Evolutionary conservation across 148 eudicot species (phyloP), one percentile per base, ranked within the genome.

Genomic region (Rhododendron griersonianum): DNA sequence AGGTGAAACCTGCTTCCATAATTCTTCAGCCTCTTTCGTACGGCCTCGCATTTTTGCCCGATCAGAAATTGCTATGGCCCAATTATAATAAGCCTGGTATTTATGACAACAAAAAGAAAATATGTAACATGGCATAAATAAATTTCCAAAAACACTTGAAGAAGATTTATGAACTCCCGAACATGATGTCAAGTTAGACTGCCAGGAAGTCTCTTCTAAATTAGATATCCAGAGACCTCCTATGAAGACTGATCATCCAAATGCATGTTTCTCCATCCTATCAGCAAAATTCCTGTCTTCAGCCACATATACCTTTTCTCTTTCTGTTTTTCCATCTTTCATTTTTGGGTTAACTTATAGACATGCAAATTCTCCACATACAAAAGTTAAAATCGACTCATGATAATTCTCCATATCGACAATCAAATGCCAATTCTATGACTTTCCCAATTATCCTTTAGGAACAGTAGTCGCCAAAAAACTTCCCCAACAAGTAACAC

Each of bases 61-160:
- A 87, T 96, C 99, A 86, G 98, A 96, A 75, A 96, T 96, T 85
- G 98, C 98, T 87, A 96, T 96, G 81, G 99, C 99, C 98, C 99
- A 92, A 84, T 94, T 94, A 87, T 94, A 94, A 85, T 89, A 92
- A 63, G 96, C 96, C 96, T 94, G 89, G 57, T 44, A 87, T 77
- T 48, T 7, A 84, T 39, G 82, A 81, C 44, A 41, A 48, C 18
- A 71, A 67, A 37, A 11, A 37, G 65, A 57, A 79, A 73, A 28
- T 10, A 63, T 63, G 44, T 33, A 80, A 81, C 76, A 71, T 71
- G 76, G 19, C 76, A 30, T 33, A 71, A 71, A 14, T 71, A 14
- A 5, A 14, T 30, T 71, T 30, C 30, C 76, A 4, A 4, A 69
- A 33, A 33, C 18, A 5, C 76, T 4, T 7, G 19, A 59, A 55